A percentile compares a stretch with the other conserved stretches of the same genome.
These are phyloP conservation scores for Eucalyptus pauciflora DNA, from an alignment of 345 rosid species.

Conservation along the genomic window DNA sequence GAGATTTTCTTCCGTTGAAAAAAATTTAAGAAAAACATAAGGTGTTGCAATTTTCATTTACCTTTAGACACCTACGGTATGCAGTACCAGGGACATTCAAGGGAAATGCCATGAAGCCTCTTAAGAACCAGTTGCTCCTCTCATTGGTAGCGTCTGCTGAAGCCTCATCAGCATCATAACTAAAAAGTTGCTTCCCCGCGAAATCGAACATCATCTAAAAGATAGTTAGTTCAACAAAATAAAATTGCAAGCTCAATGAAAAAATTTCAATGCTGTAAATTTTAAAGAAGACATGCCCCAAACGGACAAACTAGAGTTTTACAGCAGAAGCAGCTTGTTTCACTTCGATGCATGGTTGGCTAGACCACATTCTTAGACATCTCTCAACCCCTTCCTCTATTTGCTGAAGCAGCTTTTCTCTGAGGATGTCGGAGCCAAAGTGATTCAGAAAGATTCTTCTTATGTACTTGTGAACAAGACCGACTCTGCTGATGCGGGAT, in stretches of 20 bases:
- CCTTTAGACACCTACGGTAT: constrained; percentile 10
- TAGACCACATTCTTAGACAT: constrained; percentile 1
- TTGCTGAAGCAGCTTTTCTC: not conserved
- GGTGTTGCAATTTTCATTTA: not conserved
- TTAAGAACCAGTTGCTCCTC: not conserved
- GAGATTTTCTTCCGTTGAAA: not conserved
- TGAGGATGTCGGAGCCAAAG: constrained; percentile 10
- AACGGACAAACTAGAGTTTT: not conserved
- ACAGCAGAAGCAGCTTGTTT: not conserved
- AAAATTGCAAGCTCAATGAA: not conserved
- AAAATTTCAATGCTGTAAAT: not conserved
- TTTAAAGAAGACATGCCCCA: not conserved
- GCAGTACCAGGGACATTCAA: constrained; percentile 18
- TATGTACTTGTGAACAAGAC: constrained; percentile 2
- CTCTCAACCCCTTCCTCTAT: not conserved
- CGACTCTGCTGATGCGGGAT: not conserved
- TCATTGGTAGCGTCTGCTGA: not conserved
- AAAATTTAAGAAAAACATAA: not conserved
- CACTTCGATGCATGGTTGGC: constrained; percentile 1
- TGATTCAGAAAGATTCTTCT: not conserved
- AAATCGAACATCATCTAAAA: constrained; percentile 3
- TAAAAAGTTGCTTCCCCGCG: not conserved
- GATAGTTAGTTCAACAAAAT: not conserved
- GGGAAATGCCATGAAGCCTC: constrained; percentile 10
- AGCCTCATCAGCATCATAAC: not conserved